These are phyloP conservation scores for Fonsecaea pedrosoi DNA, from an alignment of 2,329 filamentous ascomycete genomes.

Conservation along the genomic window DNA sequence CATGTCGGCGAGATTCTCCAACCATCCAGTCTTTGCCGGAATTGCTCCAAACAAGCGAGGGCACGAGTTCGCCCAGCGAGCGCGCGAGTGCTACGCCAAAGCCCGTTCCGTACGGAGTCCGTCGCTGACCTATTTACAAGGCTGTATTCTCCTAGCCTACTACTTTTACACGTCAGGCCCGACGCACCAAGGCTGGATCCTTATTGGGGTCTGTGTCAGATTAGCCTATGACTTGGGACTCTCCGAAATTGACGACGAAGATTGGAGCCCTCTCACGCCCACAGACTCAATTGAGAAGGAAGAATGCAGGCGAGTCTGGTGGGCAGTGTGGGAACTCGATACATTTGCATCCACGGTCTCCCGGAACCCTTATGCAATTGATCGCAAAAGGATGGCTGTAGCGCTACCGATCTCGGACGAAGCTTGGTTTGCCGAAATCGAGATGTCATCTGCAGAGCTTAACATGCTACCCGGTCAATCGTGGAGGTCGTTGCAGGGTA, in stretches of 20 bases:
- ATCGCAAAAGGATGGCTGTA: slow-evolving; percentile 33
- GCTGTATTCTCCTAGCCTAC: slow-evolving; percentile 31
- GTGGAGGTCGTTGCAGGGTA: slow-evolving; percentile 27
- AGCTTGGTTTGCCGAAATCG: slow-evolving; percentile 30
- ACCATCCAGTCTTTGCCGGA: slow-evolving; percentile 25
- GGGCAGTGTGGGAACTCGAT: slow-evolving; percentile 35
- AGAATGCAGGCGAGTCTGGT: slow-evolving; percentile 32
- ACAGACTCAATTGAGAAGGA: slow-evolving; percentile 27
- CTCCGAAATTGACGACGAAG: slow-evolving; percentile 78
- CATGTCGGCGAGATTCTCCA: slow-evolving; percentile 32
- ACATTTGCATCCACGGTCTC: slow-evolving; percentile 34
- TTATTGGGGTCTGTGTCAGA: slow-evolving; percentile 88
- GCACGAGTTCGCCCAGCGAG: slow-evolving; percentile 28
- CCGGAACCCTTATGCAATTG: slow-evolving; percentile 32
- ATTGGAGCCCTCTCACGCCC: slow-evolving; percentile 17
- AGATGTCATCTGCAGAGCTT: slow-evolving; percentile 26
- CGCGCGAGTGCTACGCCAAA: slow-evolving; percentile 24
- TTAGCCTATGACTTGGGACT: slow-evolving; percentile 88
- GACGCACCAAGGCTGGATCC: slow-evolving; percentile 71
- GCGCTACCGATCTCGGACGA: slow-evolving; percentile 32
- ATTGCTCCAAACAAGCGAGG: slow-evolving; percentile 25
- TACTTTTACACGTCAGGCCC: slow-evolving; percentile 36
- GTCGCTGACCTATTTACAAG: slow-evolving; percentile 30
- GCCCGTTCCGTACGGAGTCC: slow-evolving; percentile 21
- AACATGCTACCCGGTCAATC: slow-evolving; percentile 29